Conservation (phyloP, 2,329 filamentous ascomycete genomes). For the Acrocalymma vagum region DNA sequence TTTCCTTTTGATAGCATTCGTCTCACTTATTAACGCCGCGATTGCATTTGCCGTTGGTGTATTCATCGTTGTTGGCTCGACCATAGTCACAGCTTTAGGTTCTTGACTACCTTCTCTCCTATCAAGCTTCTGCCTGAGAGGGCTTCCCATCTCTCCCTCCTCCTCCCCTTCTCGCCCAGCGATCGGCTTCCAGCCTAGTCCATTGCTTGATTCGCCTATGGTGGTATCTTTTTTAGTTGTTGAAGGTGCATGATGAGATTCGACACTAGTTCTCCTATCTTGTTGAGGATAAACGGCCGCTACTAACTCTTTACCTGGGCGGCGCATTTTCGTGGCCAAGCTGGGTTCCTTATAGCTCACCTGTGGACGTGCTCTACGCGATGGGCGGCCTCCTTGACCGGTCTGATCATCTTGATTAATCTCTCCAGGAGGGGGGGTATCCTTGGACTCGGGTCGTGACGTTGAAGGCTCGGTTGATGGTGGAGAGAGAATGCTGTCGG, state of each 20-base stretch:
- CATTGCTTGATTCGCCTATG: conserved; percentile 37
- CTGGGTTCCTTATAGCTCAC: conserved; percentile 61
- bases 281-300: conserved; percentile 50
- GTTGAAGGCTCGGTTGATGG: conserved; percentile 53
- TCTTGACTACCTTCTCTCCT: conserved; percentile 25
- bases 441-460: conserved; percentile 43
- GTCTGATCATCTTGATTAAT: conserved; percentile 44
- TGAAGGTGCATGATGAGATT: conserved; percentile 27
- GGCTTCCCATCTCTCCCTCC: conserved; percentile 42
- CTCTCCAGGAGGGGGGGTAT: conserved; percentile 55
- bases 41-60: conserved; percentile 42
- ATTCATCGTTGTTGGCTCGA: conserved; percentile 26
- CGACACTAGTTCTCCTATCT: conserved; percentile 34
- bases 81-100: conserved; percentile 19
- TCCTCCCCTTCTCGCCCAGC: conserved; percentile 31
- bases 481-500: conserved; percentile 53
- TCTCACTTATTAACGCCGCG: conserved; percentile 41
- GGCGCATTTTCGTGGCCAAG: conserved; percentile 58
- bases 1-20: conserved; percentile 36
- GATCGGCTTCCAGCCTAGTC: conserved; percentile 37
- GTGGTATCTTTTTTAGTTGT: conserved; percentile 28
- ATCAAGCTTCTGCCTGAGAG: conserved; percentile 45
- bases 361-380: conserved; percentile 54
- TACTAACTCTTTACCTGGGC: conserved; percentile 55
- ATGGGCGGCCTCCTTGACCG: conserved; percentile 48